A percentile compares a stretch with the other conserved stretches of the same genome.
phyloP scores from a whole-genome alignment of 129 eudicot species.

The Silybum marianum region DNA sequence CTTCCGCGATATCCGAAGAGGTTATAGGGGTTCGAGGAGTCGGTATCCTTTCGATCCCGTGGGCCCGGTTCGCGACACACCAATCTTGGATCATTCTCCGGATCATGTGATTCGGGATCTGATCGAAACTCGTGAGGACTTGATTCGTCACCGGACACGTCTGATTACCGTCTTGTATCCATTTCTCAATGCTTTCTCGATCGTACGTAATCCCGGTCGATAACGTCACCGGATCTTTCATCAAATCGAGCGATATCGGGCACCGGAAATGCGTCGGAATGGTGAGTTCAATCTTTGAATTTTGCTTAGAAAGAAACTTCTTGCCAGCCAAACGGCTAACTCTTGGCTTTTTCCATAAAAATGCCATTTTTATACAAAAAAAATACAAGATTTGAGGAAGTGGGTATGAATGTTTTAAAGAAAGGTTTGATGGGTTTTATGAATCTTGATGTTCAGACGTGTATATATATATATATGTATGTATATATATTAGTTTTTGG shows the following conservation, averaged over 20 bases:
- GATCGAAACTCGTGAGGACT: constrained; percentile 46
- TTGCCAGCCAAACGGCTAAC: constrained; percentile 37
- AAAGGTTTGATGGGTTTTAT: constrained; percentile 20
- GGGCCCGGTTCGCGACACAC: constrained; percentile 71
- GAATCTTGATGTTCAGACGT: constrained; percentile 15
- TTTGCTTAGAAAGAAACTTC: constrained; percentile 26
- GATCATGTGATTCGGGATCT: constrained; percentile 71
- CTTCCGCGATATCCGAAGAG: constrained; percentile 46
- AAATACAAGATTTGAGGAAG: constrained; percentile 8
- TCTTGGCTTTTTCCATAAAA: constrained; percentile 62
- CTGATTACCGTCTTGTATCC: constrained; percentile 64
- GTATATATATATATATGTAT: neutral
- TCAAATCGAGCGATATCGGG: constrained; percentile 85
- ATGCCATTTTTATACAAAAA: constrained; percentile 42
- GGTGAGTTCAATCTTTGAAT: constrained; percentile 44
- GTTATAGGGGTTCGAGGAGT: constrained; percentile 77
- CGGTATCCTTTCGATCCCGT: constrained; percentile 79
- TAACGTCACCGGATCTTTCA: constrained; percentile 94
- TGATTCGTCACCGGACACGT: constrained; percentile 91
- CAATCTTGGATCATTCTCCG: constrained; percentile 92
- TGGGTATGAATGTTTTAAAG: constrained; percentile 24
- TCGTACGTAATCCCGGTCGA: constrained; percentile 93
- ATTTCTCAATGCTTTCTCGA: constrained; percentile 84
- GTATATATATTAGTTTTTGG: constrained; percentile 19
- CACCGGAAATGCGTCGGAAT: constrained; percentile 84